A percentile compares a stretch with the other conserved stretches of the same genome.
Conservation (phyloP, 768 basidiomycete species). For the Suillus luteus region DNA sequence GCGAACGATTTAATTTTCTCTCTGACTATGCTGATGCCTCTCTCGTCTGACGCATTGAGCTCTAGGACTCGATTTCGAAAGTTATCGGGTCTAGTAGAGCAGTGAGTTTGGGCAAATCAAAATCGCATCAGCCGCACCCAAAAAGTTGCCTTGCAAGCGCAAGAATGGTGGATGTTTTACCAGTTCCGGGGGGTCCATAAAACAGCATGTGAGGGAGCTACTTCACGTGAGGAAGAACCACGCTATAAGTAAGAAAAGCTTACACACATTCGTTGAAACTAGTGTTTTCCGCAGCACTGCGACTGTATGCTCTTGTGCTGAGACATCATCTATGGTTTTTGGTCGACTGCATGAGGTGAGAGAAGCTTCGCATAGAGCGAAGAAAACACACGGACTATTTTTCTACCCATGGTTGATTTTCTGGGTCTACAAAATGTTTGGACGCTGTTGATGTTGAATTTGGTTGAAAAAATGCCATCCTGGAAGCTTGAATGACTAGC, state of each 20-base stretch:
- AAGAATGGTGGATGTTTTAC: constrained; percentile 97
- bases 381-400: constrained; percentile 77
- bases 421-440: constrained; percentile 54
- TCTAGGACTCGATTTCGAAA: constrained; percentile 93
- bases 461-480: constrained; percentile 70
- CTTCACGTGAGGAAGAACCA: constrained; percentile 16
- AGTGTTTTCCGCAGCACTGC: constrained; percentile 90
- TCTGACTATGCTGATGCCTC: constrained; percentile 94
- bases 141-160: constrained; percentile 93
- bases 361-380: constrained; percentile 4
- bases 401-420: constrained; percentile 94
- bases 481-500: background rate
- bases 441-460: constrained; percentile 41
- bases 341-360: constrained; percentile 65
- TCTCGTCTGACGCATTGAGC: constrained; percentile 97
- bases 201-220: constrained; percentile 99
- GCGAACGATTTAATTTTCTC: constrained; percentile 99
- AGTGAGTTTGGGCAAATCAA: constrained; percentile 7
- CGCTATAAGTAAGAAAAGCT: background rate
- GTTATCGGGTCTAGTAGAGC: constrained; percentile 78
- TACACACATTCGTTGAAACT: constrained; percentile 84
- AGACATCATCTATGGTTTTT: constrained; percentile 96
- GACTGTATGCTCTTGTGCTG: constrained; percentile 96
- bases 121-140: constrained; percentile 57
- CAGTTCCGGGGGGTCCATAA: constrained; percentile 98